Percentiles rank a stretch among this genome's conserved stretches.
phyloP scores from a whole-genome alignment of 345 rosid species.

The Rubroshorea leprosula region DNA sequence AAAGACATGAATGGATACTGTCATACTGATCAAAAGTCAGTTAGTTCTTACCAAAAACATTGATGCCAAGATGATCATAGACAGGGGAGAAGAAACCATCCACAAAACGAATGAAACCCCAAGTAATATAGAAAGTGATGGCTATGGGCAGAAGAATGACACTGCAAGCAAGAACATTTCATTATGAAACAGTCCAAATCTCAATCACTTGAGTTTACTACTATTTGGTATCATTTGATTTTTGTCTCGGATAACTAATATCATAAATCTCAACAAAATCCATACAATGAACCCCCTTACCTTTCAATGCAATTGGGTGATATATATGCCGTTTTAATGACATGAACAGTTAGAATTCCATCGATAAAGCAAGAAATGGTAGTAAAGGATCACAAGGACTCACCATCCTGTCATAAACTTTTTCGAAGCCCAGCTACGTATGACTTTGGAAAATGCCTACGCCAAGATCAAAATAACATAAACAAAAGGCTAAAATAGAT shows the following conservation, averaged over 20 bases:
- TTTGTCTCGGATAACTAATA: too few species aligned
- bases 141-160: conserved; percentile 69
- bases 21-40: not conserved
- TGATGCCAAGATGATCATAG: conserved; percentile 59
- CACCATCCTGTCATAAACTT: conserved; percentile 80
- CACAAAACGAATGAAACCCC: conserved; percentile 70
- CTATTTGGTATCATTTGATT: too few species aligned
- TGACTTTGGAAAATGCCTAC: conserved; percentile 54
- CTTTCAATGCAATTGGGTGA: too few species aligned
- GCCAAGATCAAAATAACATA: not conserved
- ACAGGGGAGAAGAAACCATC: conserved; percentile 78
- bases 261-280: too few species aligned
- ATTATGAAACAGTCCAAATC: not conserved
- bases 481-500: not conserved
- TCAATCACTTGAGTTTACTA: not conserved
- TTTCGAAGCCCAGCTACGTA: conserved; percentile 68
- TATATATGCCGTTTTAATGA: too few species aligned
- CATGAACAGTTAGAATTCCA: too few species aligned
- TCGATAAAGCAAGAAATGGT: too few species aligned
- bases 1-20: not conserved
- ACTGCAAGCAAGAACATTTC: conserved; percentile 29
- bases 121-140: conserved; percentile 64
- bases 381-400: conserved; percentile 13
- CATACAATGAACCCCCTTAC: too few species aligned
- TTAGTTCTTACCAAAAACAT: conserved; percentile 54